These are phyloP conservation scores for Debaryomyces hansenii DNA, from an alignment of 805 yeast species.

Conservation along the genomic window DNA sequence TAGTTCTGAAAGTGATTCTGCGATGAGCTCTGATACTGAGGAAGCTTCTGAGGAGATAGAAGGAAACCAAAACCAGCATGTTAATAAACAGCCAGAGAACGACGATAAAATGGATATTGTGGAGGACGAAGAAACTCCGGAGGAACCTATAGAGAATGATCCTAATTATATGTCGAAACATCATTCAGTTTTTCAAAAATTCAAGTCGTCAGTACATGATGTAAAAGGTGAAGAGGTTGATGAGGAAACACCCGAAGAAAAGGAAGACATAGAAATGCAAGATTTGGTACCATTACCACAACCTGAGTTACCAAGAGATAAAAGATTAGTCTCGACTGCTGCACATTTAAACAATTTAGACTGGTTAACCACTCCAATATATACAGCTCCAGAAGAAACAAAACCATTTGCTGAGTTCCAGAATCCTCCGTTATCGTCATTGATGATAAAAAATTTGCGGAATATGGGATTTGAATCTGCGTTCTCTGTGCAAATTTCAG, in stretches of 20 bases:
- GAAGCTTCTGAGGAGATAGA: background rate
- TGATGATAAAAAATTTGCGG: slow-evolving; percentile 47
- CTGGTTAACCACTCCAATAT: slow-evolving; percentile 71
- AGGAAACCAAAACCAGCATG: background rate
- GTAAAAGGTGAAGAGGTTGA: slow-evolving; percentile 10
- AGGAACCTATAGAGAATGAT: slow-evolving; percentile 7
- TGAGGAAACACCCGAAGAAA: slow-evolving; percentile 14
- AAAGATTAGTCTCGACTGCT: slow-evolving; percentile 27
- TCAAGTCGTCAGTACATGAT: slow-evolving; percentile 29
- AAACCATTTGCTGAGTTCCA: slow-evolving; percentile 50
- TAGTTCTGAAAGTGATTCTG: background rate
- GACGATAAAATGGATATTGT: slow-evolving; percentile 15
- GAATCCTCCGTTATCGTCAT: slow-evolving; percentile 33
- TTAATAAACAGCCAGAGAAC: background rate
- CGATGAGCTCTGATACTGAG: background rate
- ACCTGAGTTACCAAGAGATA: slow-evolving; percentile 65
- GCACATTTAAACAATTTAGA: slow-evolving; percentile 39
- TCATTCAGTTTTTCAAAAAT: slow-evolving; percentile 52
- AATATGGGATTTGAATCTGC: slow-evolving; percentile 53
- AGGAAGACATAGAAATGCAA: slow-evolving; percentile 18
- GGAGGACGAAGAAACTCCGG: background rate
- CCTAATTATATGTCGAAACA: slow-evolving; percentile 39
- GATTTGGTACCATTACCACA: slow-evolving; percentile 79
- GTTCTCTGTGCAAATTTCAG: slow-evolving; percentile 75
- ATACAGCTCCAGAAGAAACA: slow-evolving; percentile 47